Evolutionary conservation across 352 stramenopile species (phyloP), one percentile per base, ranked within the genome.

Genomic region (Phytophthora gonapodyides): DNA sequence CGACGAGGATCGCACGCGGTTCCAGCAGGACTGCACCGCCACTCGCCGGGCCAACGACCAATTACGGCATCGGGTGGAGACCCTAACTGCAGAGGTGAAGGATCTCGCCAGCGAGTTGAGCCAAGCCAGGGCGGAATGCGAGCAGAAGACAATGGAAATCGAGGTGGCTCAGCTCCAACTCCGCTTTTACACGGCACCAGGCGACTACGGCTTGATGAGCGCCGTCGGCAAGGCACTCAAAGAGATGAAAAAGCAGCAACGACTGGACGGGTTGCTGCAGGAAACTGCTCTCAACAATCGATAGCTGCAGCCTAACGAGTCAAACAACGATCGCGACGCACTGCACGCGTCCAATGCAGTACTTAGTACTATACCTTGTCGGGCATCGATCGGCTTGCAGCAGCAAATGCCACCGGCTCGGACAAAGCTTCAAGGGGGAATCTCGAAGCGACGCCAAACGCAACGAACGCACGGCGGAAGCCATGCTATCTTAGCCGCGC

Each of bases 141-240:
- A 91, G 44, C 66, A 67, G 7, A 62, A 57, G 16, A 45, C 45
- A 12, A 76, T 80, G 61, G 73, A 80, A n/a, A 75, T 69, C 19
- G 74, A 89, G 21, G 66, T 91, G 5, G 71, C 76, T 1, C 55
- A 78, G 54, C 67, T 89, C 9, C 71, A 88, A 48, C 59, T 91
- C 12, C 71, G 81, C 12, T 89, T 87, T 33, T 86, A 84, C 52
- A 62, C 75, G 11, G 48, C 53, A 10, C 66, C 64, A 0, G 64
- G 64, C 0, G 73, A 86, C 51, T 73, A 88, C 13, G n/a, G 46
- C 15, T 56, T 88, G 19, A 76, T 89, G 66, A 64, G 67, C 15
- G 75, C 78, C 0, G 47, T 91, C 9, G 82, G 78, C 1, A 70
- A 74, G 35, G 78, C 75, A 0, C 67, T 88, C 1, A 85, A 84